A percentile compares a stretch with the other conserved stretches of the same genome.
Conservation (phyloP, 352 stramenopile species). For the Phytophthora fragariaefolia region DNA sequence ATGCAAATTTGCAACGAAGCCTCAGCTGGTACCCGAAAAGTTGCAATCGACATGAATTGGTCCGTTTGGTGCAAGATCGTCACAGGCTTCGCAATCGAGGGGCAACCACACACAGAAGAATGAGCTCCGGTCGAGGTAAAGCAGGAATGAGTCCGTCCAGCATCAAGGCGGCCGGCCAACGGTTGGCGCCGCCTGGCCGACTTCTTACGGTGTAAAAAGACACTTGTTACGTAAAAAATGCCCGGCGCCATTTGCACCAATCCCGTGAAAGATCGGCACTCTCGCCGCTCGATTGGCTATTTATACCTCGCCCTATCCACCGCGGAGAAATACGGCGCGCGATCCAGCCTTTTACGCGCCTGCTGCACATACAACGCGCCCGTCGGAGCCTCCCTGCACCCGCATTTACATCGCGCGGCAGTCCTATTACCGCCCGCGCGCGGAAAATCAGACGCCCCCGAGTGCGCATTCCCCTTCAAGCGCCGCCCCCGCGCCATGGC, state of each 20-base stretch:
- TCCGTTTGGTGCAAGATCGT: slow-evolving; percentile 82
- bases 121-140: slow-evolving; percentile 11
- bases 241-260: neutral
- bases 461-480: slow-evolving; percentile 22
- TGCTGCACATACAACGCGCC: neutral
- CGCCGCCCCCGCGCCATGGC: slow-evolving; percentile 27
- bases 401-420: neutral
- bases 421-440: neutral
- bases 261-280: neutral
- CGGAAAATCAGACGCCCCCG: slow-evolving; percentile 21
- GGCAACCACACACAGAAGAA: slow-evolving; percentile 1
- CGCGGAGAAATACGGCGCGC: neutral
- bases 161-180: neutral
- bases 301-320: too few species aligned
- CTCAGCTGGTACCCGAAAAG: slow-evolving; percentile 90
- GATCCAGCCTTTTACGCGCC: neutral
- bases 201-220: neutral
- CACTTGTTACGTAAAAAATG: neutral
- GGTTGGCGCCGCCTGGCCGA: neutral
- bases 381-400: neutral
- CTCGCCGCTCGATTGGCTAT: neutral
- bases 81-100: slow-evolving; percentile 52
- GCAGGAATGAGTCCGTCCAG: slow-evolving; percentile 20
- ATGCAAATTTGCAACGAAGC: slow-evolving; percentile 45
- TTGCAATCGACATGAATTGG: slow-evolving; percentile 92